A percentile compares a stretch with the other conserved stretches of the same genome.
Evolutionary conservation across 345 rosid genomes (phyloP).

Genomic region (Acer yangbiense): DNA sequence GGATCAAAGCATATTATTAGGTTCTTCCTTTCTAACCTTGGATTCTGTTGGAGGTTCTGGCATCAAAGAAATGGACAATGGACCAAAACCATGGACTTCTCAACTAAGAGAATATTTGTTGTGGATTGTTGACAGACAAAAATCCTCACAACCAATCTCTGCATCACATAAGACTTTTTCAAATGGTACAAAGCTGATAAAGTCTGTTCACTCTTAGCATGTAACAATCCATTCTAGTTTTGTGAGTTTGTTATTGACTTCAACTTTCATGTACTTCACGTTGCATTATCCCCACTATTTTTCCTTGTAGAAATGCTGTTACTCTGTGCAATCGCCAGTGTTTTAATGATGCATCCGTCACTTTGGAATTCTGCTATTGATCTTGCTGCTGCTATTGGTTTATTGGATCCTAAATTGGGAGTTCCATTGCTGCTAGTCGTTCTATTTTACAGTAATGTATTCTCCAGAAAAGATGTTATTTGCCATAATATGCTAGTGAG

Average conservation of each 20-base stretch:
- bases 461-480: constrained; percentile 48
- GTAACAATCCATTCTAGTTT: neutral
- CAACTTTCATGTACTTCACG: neutral
- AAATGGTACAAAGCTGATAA: constrained; percentile 34
- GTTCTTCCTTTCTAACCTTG: constrained; percentile 52
- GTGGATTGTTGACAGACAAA: constrained; percentile 51
- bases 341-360: constrained; percentile 74
- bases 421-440: constrained; percentile 72
- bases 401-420: constrained; percentile 66
- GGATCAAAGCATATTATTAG: constrained; percentile 44
- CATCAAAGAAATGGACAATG: constrained; percentile 37
- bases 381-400: constrained; percentile 61
- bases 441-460: constrained; percentile 76
- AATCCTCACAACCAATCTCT: constrained; percentile 41
- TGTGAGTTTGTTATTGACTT: neutral
- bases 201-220: neutral
- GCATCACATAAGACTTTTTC: constrained; percentile 41
- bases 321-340: constrained; percentile 63
- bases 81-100: constrained; percentile 55
- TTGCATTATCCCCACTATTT: constrained; percentile 13
- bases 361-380: constrained; percentile 56
- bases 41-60: constrained; percentile 41
- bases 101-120: constrained; percentile 62
- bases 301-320: constrained; percentile 54
- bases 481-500: constrained; percentile 64